These are phyloP conservation scores for Leccinum griseonigrum DNA, from an alignment of 1,284 basidiomycete species.

Conservation along the genomic window DNA sequence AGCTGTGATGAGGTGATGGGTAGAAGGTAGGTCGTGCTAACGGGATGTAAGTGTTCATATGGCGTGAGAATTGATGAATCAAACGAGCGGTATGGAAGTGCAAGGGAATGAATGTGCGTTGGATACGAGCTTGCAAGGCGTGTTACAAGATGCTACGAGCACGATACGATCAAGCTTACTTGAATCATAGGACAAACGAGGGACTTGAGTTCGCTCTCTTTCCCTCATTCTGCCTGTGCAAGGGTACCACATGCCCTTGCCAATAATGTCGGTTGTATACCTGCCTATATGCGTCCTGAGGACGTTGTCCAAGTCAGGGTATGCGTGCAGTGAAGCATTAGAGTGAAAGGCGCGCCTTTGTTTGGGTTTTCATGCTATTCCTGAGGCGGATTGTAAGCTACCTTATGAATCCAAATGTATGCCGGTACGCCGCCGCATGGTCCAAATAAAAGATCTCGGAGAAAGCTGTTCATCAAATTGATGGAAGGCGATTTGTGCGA, in stretches of 20 bases:
- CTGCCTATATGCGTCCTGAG: conserved; percentile 81
- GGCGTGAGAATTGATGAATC: conserved; percentile 67
- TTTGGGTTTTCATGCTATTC: conserved; percentile 87
- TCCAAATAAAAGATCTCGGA: conserved; percentile 87
- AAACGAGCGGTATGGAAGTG: conserved; percentile 74
- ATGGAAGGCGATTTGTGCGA: conserved; percentile 90
- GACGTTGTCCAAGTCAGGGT: conserved; percentile 15
- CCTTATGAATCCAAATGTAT: conserved; percentile 95
- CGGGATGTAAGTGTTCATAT: conserved; percentile 88
- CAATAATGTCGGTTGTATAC: conserved; percentile 99
- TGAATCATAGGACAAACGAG: conserved; percentile 96
- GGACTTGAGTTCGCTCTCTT: conserved; percentile 79
- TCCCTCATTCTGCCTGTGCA: conserved; percentile 47
- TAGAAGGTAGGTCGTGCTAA: conserved; percentile 79
- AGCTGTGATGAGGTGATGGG: conserved; percentile 85
- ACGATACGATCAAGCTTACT: conserved; percentile 57
- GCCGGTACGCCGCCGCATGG: conserved; percentile 80
- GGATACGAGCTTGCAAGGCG: conserved; percentile 69
- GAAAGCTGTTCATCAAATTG: conserved; percentile 96
- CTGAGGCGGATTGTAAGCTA: conserved; percentile 93
- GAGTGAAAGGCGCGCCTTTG: conserved; percentile 52
- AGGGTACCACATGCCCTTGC: conserved; percentile 72
- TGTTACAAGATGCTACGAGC: background rate
- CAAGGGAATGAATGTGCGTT: conserved; percentile 78
- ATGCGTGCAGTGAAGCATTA: conserved; percentile 16